phyloP scores from a whole-genome alignment of 1,284 basidiomycete genomes.

The Marasmius sp. region DNA sequence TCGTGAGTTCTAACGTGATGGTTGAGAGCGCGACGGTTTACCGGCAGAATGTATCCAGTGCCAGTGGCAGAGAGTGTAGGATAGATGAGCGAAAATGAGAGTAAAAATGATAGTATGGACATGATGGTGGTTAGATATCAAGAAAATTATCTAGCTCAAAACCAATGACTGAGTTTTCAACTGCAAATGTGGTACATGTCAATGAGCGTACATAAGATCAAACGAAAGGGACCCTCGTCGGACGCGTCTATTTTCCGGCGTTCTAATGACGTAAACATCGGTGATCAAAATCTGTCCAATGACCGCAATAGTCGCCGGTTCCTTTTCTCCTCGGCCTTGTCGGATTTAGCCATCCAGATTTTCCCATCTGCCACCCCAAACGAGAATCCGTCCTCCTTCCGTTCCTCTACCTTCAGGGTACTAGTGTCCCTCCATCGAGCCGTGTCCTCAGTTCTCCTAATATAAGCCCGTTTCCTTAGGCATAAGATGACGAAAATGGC shows the following conservation, averaged over 20 bases:
- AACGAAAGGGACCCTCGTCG: too few relatives aligned
- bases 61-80: not conserved
- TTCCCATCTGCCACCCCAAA: not conserved
- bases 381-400: not conserved
- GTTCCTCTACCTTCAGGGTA: slow-evolving; percentile 7
- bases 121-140: not conserved
- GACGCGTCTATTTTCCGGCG: too few relatives aligned
- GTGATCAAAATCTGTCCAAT: not conserved
- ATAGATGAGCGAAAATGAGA: not conserved
- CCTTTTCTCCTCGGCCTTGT: not conserved
- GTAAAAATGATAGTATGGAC: not conserved
- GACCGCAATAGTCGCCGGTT: not conserved
- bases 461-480: too few relatives aligned
- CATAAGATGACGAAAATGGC: too few relatives aligned
- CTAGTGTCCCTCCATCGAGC: too few relatives aligned
- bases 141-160: not conserved
- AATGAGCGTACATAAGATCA: too few relatives aligned
- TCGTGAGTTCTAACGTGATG: not conserved
- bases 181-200: too few relatives aligned
- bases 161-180: too few relatives aligned
- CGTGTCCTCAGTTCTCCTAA: too few relatives aligned
- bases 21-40: slow-evolving; percentile 7
- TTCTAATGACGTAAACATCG: too few relatives aligned
- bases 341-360: not conserved
- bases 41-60: slow-evolving; percentile 3